Evolutionary conservation across 139 green algal genomes (phyloP), one percentile per base, ranked within the genome.

Genomic region (Nannochloris sp.): DNA sequence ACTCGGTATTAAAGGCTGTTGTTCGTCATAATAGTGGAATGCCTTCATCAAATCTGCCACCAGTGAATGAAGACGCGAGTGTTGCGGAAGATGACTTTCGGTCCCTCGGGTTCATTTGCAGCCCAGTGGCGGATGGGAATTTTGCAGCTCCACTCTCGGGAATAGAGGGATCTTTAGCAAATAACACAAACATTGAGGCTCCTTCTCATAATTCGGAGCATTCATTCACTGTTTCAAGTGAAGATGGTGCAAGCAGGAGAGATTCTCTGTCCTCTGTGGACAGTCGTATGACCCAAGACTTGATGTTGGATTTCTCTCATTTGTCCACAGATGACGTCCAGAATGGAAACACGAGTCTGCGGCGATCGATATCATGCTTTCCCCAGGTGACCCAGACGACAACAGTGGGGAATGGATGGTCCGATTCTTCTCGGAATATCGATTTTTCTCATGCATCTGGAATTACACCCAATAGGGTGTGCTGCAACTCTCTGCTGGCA

Each of bases 401-500:
- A 11, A 2, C 9, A 18, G 19, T 15, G 36, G 46, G 25, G 8
- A 62, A 24, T 21, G 48, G 8, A 31, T 21, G 11, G 36, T n/a
- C 25, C 14, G 61, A 43, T 23, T 29, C 11, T 7, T 25, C 64
- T 37, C 46, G 57, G 44, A 64, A 58, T 18, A 70, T 77, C 37
- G 63, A 72, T 31, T 77, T 77, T 49, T 72, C 64, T 37, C 70
- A 77, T 55, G 70, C 70, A 29, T 61, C 68, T 6, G 50, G 60
- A 27, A 73, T 83, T n/a, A 62, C 66, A 9, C 77, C 77, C 24
- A 83, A 87, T 69, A 64, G 83, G 25, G 85, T 95, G 5, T 94
- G 87, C 76, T 93, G 87, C 78, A 95, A 95, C 61, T 84, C 87
- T 3, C 78, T 95, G 60, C 78, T 95, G 61, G 85, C 85, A 0